Conservation (phyloP, 768 basidiomycete species). For the Candolleomyces eurysporus region DNA sequence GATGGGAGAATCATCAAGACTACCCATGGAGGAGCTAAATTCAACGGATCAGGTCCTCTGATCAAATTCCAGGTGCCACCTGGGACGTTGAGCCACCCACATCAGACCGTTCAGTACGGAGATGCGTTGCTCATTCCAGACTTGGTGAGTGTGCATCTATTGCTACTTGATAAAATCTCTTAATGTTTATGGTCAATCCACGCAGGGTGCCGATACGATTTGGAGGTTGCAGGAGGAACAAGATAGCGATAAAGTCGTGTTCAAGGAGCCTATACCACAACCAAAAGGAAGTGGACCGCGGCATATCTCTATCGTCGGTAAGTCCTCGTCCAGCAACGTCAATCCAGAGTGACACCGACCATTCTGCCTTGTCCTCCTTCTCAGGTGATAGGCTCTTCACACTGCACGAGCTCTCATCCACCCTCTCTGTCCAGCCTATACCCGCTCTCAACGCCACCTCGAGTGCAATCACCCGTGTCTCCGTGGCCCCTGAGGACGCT, state of each 20-base stretch:
- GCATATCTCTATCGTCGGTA: slow-evolving; percentile 28
- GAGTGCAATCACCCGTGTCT: slow-evolving; percentile 44
- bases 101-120: slow-evolving; percentile 58
- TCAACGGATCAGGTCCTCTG: slow-evolving; percentile 33
- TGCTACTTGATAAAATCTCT: neutral
- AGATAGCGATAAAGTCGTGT: slow-evolving; percentile 39
- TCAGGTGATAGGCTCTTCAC: slow-evolving; percentile 50
- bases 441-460: slow-evolving; percentile 54
- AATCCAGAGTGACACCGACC: slow-evolving; percentile 15
- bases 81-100: slow-evolving; percentile 55
- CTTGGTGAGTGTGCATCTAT: slow-evolving; percentile 41
- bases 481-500: slow-evolving; percentile 43
- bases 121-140: slow-evolving; percentile 63
- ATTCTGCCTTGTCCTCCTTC: neutral
- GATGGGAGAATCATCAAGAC: slow-evolving; percentile 54
- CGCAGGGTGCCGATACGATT: slow-evolving; percentile 63
- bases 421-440: slow-evolving; percentile 56
- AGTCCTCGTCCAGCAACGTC: slow-evolving; percentile 17
- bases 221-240: slow-evolving; percentile 55
- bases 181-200: neutral
- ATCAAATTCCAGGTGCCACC: slow-evolving; percentile 52
- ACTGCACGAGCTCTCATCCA: slow-evolving; percentile 57
- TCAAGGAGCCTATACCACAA: slow-evolving; percentile 60
- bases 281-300: slow-evolving; percentile 68
- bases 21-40: slow-evolving; percentile 28